Base-by-base conservation (phyloP, 1,284 basidiomycete species). In the Puccinia polysora region DNA sequence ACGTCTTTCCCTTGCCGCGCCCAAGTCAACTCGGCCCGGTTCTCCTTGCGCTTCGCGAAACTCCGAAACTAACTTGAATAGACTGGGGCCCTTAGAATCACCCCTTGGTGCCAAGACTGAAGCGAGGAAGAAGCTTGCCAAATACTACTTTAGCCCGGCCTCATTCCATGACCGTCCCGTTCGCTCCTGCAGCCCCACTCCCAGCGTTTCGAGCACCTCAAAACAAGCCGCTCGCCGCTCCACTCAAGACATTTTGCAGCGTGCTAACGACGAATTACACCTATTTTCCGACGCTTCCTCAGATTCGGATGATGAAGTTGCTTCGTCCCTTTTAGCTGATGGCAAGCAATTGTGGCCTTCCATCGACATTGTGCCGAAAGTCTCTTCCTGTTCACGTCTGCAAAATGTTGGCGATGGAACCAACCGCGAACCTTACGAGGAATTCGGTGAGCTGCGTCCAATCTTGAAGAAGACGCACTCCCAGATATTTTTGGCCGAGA, bases 1-100 rank as follows among this genome's bases (percentile, higher is more conserved):
- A 14, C 53, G 67, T 36, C 67, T 69, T n/a, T 58, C 67, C 4
- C 67, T 69, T 47, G 67, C 67, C 8, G 56, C 53, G n/a, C 67
- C 67, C 52, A 53, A 50, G 23, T 49, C 28, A 5, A 8, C 25
- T 23, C n/a, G 25, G 6, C 23, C 52, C 28, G 23, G 23, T 2
- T 45, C 38, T 18, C 52, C 65, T 23, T 18, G 18, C 28, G 18
- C 30, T 12, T 32, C 65, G 23, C 25, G 23, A 14, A 45, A 30
- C 49, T 30, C 49, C 5, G 45, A 32, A 12, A 28, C 20, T 15
- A 25, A 60, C 25, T 5, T 49, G n/a, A 45, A 30, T 49, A 38
- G 40, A 20, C 47, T 58, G 20, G 14, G 32, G 7, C n/a, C 67
- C 1, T 10, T 5, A 32, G n/a, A 45, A 30, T 58, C 67, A 18